phyloP scores from a whole-genome alignment of 176 grass and related monocot species.

The Eragrostis curvula region DNA sequence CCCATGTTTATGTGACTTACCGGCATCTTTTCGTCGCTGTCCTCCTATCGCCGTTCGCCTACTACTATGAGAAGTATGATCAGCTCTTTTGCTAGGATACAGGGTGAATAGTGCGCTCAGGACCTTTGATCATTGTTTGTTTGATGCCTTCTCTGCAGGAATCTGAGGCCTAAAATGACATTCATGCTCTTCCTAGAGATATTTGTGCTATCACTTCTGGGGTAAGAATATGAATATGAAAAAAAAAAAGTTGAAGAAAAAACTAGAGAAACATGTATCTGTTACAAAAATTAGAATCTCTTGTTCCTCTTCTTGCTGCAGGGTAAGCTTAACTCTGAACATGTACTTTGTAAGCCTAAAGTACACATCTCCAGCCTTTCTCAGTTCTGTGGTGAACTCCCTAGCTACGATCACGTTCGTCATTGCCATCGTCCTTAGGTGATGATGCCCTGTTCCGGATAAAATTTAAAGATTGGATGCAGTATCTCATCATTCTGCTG shows the following conservation, averaged over 20 bases:
- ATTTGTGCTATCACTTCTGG: conserved; percentile 73
- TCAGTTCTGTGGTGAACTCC: conserved; percentile 75
- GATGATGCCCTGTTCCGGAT: neutral
- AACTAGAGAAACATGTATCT: too few relatives aligned
- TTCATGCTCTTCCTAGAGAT: conserved; percentile 78
- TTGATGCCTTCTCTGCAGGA: conserved; percentile 42
- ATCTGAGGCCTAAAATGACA: conserved; percentile 77
- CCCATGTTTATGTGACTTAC: conserved; percentile 81
- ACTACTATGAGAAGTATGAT: conserved; percentile 79
- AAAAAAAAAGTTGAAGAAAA: neutral
- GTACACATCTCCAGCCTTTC: conserved; percentile 88
- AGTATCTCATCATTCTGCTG: too few relatives aligned
- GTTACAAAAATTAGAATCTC: too few relatives aligned
- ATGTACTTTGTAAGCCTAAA: conserved; percentile 91
- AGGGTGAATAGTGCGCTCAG: neutral
- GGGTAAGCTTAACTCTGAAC: conserved; percentile 86
- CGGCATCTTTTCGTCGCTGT: conserved; percentile 63
- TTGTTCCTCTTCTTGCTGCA: conserved; percentile 46
- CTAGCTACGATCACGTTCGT: conserved; percentile 79
- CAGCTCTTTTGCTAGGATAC: neutral
- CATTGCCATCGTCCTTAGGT: conserved; percentile 80
- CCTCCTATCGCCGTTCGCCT: conserved; percentile 69
- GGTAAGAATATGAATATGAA: conserved; percentile 51
- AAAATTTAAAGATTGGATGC: too few relatives aligned
- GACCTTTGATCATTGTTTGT: neutral